Conservation (phyloP, 169 alveolate genomes). For the Plasmodium knowlesi region DNA sequence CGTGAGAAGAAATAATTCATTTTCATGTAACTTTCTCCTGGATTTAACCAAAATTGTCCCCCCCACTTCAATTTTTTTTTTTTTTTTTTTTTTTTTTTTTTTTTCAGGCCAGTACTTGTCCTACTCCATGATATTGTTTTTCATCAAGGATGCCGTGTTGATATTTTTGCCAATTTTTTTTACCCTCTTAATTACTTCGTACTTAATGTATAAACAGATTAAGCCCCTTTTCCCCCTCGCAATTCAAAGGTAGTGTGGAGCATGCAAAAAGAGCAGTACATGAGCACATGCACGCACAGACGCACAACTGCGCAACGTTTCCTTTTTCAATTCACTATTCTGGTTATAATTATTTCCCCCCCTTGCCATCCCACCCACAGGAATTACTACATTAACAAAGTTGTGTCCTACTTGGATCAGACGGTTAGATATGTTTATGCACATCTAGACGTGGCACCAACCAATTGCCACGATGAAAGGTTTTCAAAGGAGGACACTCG, state of each 20-base stretch:
- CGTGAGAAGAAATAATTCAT: neutral
- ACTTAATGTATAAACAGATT: conserved; percentile 53
- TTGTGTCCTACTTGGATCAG: conserved; percentile 34
- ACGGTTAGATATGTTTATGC: conserved; percentile 10
- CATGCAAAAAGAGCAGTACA: neutral
- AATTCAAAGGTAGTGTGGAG: conserved; percentile 27
- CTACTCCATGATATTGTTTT: conserved; percentile 56
- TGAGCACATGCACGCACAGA: neutral
- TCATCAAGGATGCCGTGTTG: conserved; percentile 60
- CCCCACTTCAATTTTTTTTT: neutral
- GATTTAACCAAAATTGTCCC: neutral
- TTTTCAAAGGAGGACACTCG: neutral
- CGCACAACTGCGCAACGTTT: neutral
- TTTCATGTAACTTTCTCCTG: neutral
- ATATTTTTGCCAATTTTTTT: conserved; percentile 66
- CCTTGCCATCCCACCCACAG: neutral
- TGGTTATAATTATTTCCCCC: neutral
- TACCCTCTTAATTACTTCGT: conserved; percentile 52
- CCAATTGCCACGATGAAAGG: neutral
- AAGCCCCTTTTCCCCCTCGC: neutral
- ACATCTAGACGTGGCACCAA: neutral
- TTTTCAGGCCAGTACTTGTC: conserved; percentile 67
- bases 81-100: neutral
- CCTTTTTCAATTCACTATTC: neutral
- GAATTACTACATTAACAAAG: conserved; percentile 55